Percentiles rank a stretch among this genome's conserved stretches.
Conservation (phyloP, 2,329 filamentous ascomycete genomes). For the Parafenestella ontariensis region DNA sequence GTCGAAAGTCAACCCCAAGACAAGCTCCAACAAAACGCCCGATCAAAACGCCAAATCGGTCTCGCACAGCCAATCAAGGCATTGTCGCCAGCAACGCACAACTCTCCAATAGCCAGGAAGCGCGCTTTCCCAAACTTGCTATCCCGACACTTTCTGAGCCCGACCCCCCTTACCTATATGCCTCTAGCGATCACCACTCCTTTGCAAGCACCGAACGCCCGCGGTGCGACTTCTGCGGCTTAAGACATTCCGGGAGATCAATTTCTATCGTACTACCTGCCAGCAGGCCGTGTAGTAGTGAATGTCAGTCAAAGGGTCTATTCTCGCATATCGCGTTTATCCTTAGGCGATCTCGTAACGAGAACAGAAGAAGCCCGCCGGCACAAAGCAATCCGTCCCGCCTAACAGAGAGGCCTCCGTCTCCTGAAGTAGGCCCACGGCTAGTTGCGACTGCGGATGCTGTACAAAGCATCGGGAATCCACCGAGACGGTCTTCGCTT, state of each 20-base stretch:
- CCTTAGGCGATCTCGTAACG: not conserved
- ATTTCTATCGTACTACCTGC: not conserved
- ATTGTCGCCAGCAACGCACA: not conserved
- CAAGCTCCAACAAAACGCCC: not conserved
- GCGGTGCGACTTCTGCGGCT: slow-evolving; percentile 21
- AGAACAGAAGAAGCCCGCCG: not conserved
- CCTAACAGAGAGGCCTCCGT: slow-evolving; percentile 1
- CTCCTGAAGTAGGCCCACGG: slow-evolving; percentile 13
- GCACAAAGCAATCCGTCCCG: not conserved
- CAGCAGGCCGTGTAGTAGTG: slow-evolving; percentile 16
- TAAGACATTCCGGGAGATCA: slow-evolving; percentile 9
- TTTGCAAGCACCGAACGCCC: slow-evolving; percentile 27
- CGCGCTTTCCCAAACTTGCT: slow-evolving; percentile 1
- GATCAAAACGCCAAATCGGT: slow-evolving; percentile 4
- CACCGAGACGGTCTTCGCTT: slow-evolving; percentile 12
- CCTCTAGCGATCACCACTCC: slow-evolving; percentile 22
- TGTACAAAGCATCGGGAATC: slow-evolving; percentile 18
- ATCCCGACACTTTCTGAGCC: slow-evolving; percentile 12
- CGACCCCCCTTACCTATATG: slow-evolving; percentile 22
- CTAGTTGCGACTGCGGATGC: slow-evolving; percentile 12
- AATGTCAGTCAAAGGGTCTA: slow-evolving; percentile 14
- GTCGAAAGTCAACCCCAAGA: slow-evolving; percentile 6
- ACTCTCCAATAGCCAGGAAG: not conserved
- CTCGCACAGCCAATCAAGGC: not conserved
- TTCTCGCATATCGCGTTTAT: slow-evolving; percentile 17